phyloP scores from a whole-genome alignment of 345 rosid genomes.

The Brassica carinata region DNA sequence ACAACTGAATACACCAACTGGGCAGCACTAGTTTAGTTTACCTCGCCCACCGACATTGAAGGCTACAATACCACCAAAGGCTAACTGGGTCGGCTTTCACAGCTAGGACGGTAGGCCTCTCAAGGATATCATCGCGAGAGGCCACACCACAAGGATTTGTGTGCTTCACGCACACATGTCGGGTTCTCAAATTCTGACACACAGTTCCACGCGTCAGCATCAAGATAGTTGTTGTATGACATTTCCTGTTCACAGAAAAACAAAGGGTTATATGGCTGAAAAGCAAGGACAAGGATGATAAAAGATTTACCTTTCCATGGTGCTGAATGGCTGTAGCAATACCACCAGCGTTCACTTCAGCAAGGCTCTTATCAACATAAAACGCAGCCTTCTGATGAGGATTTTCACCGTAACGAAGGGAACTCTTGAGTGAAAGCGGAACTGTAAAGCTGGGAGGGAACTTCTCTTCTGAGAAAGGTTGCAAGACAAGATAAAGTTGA shows the following conservation, averaged over 20 bases:
- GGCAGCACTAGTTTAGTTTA: constrained; percentile 27
- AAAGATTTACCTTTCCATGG: constrained; percentile 82
- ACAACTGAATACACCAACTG: constrained; percentile 19
- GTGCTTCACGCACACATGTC: constrained; percentile 88
- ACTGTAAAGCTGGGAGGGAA: constrained; percentile 82
- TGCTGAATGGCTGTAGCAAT: constrained; percentile 94
- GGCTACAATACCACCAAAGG: constrained; percentile 96
- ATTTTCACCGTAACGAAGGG: constrained; percentile 94
- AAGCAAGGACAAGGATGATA: no score
- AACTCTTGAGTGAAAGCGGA: constrained; percentile 65
- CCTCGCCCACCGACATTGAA: constrained; percentile 92
- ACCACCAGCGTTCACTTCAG: constrained; percentile 93
- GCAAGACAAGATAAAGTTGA: not conserved
- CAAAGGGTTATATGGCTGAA: no score
- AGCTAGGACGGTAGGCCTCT: constrained; percentile 84
- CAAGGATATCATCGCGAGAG: constrained; percentile 70
- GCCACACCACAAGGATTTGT: constrained; percentile 97
- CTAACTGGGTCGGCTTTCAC: constrained; percentile 93
- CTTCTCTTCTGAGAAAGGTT: constrained; percentile 58
- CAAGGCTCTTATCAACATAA: constrained; percentile 77
- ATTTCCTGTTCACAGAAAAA: constrained; percentile 88
- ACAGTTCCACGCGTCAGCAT: constrained; percentile 96
- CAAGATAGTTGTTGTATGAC: constrained; percentile 90
- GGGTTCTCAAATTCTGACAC: constrained; percentile 81
- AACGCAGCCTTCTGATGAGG: constrained; percentile 95